These are phyloP conservation scores for Tilletia indica DNA, from an alignment of 1,284 basidiomycete species.

Conservation along the genomic window DNA sequence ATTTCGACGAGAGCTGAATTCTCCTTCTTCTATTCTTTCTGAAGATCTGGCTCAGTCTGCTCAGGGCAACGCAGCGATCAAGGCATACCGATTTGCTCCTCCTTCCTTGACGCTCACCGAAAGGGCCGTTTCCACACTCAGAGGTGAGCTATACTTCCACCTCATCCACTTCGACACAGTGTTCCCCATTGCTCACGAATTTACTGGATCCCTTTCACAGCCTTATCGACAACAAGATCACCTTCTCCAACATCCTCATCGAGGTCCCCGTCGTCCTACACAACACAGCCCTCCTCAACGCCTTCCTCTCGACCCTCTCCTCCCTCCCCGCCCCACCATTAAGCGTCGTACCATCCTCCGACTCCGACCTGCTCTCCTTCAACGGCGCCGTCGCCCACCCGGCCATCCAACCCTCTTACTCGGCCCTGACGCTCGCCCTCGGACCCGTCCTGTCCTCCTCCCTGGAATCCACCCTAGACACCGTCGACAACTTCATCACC, in stretches of 20 bases:
- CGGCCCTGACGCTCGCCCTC: slow-evolving; percentile 51
- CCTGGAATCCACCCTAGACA: slow-evolving; percentile 52
- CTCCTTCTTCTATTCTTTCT: slow-evolving; percentile 56
- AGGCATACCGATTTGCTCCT: slow-evolving; percentile 81
- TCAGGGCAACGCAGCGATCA: slow-evolving; percentile 83
- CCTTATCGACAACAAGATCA: slow-evolving; percentile 79
- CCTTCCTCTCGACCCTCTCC: slow-evolving; percentile 76
- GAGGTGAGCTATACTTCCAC: slow-evolving; percentile 62
- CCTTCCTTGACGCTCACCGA: slow-evolving; percentile 82
- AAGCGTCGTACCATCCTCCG: slow-evolving; percentile 45
- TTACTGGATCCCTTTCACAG: slow-evolving; percentile 58
- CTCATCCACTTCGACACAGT: not conserved
- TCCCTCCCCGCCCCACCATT: slow-evolving; percentile 56
- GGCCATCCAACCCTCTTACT: slow-evolving; percentile 42
- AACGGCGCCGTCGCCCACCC: slow-evolving; percentile 40
- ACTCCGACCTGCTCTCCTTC: slow-evolving; percentile 32
- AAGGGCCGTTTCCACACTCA: slow-evolving; percentile 81
- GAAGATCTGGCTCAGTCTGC: slow-evolving; percentile 57
- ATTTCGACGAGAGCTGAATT: not conserved
- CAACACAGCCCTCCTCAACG: slow-evolving; percentile 78
- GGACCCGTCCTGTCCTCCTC: slow-evolving; percentile 53
- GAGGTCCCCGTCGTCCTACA: slow-evolving; percentile 86
- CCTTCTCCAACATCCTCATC: slow-evolving; percentile 83
- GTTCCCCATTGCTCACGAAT: slow-evolving; percentile 15
- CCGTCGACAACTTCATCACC: slow-evolving; percentile 50